phyloP scores from a whole-genome alignment of 345 rosid species.

The Aethionema arabicum region DNA sequence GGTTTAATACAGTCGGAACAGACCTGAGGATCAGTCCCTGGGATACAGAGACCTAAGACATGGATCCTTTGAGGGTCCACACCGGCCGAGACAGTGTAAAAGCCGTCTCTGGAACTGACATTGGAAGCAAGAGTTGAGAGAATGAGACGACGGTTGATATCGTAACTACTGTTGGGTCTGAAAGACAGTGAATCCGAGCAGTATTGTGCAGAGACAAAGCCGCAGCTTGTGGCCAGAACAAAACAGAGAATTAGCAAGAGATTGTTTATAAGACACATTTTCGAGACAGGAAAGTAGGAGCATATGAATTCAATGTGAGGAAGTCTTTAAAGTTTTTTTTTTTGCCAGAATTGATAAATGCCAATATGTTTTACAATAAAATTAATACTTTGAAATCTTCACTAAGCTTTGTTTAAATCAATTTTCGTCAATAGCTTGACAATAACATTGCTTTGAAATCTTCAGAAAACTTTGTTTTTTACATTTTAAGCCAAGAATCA shows the following conservation, averaged over 20 bases:
- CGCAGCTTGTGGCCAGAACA: background rate
- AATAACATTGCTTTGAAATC: too few relatives aligned
- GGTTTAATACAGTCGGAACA: slow-evolving; percentile 37
- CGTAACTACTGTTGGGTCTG: slow-evolving; percentile 17
- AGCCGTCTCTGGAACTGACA: slow-evolving; percentile 30
- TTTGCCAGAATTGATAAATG: too few relatives aligned
- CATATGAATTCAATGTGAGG: too few relatives aligned
- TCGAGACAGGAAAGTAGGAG: too few relatives aligned
- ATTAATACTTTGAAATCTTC: too few relatives aligned
- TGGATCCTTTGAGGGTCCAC: slow-evolving; percentile 22
- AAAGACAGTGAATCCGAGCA: slow-evolving; percentile 20
- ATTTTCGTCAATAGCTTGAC: too few relatives aligned
- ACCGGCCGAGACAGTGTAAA: slow-evolving; percentile 38
- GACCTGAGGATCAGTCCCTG: slow-evolving; percentile 24
- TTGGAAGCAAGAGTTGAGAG: slow-evolving; percentile 35
- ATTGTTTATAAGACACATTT: slow-evolving; percentile 9
- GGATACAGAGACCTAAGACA: slow-evolving; percentile 37
- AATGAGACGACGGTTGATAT: slow-evolving; percentile 24
- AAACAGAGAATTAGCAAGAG: slow-evolving; percentile 17
- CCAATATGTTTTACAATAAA: too few relatives aligned
- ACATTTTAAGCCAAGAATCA: too few relatives aligned
- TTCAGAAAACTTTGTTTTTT: too few relatives aligned
- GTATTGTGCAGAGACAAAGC: slow-evolving; percentile 14
- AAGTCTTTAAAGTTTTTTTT: too few relatives aligned
- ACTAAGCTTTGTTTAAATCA: too few relatives aligned